Base-by-base conservation (phyloP, 1,139 yeast genomes). In the Blastobotrys petasosporus region DNA sequence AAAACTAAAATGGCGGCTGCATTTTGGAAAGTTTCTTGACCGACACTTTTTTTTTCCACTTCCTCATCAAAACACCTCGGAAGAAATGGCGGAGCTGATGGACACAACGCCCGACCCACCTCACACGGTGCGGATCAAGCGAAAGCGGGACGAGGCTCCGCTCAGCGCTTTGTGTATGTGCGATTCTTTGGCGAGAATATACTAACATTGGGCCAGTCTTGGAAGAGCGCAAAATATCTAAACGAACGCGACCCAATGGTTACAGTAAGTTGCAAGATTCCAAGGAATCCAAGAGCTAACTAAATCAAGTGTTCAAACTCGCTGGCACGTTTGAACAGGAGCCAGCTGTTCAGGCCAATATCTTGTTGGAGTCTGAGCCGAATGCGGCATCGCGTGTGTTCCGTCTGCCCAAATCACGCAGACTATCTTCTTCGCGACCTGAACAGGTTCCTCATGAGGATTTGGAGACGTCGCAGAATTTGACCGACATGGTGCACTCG, bases 111-210 rank as follows among this genome's bases (percentile, higher is more conserved):
- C 42, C 15, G 51, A 44, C 39, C 48, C 28, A 39, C 60, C 60
- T 17, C 57, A 55, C 25, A 71, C 84, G 15, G 79, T 88, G 43
- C 74, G 96, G 50, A 83, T 90, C 63, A 90, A 90, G 66, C 74
- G 97, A 52, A 82, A 84, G 60, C 74, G 95, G 51, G 81, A 80
- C 46, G 94, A 86, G 58, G 95, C 85, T 54, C 95, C 96, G 1
- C 72, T 90, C 20, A 87, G 85, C 55, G 95, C 96, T 0, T 71
- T 90, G 54, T 69, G 76, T 65, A 59, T n/a, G 40, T 35, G 15
- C 5, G 12, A n/a, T 5, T 31, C 8, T 31, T 31, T 31, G 5
- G 5, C 15, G 8, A 31, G 15, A 31, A 31, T n/a, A 62, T 40
- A 58, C 50, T 31, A 73, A 46, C 56, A 71, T 45, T 72, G 70